phyloP scores from a whole-genome alignment of 2,329 filamentous ascomycete species.

The Trichoderma endophyticum region DNA sequence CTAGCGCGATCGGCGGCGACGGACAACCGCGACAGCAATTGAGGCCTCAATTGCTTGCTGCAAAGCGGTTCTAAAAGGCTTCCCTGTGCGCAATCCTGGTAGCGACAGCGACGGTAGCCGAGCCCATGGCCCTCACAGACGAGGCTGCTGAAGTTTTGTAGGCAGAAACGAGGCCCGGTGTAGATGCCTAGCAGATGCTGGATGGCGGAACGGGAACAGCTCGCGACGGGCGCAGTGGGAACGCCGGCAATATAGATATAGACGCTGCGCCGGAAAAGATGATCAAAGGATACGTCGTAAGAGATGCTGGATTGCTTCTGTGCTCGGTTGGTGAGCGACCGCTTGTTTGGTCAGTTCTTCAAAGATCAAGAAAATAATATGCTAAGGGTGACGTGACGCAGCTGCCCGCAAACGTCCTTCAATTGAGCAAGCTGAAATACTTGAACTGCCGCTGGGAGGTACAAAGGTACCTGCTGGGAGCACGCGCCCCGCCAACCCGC shows the following conservation, averaged over 20 bases:
- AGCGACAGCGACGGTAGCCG: conserved; percentile 26
- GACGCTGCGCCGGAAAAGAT: neutral
- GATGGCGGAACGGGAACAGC: neutral
- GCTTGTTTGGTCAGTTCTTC: neutral
- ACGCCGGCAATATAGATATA: neutral
- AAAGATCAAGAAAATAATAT: neutral
- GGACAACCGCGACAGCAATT: conserved; percentile 3
- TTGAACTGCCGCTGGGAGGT: neutral
- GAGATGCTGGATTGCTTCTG: neutral
- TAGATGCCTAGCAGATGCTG: neutral
- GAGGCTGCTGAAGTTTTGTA: neutral
- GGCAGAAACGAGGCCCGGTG: neutral
- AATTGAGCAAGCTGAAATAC: conserved; percentile 16
- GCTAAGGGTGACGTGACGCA: conserved; percentile 18
- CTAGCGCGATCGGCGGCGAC: conserved; percentile 7
- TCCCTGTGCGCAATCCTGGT: conserved; percentile 33
- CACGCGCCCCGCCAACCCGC: neutral
- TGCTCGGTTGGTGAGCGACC: neutral
- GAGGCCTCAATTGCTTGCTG: neutral
- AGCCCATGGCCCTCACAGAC: conserved; percentile 36
- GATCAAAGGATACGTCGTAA: neutral
- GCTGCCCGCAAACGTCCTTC: conserved; percentile 18
- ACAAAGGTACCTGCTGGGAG: neutral
- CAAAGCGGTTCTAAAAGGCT: conserved; percentile 28
- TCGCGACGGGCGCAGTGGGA: neutral